Conservation (phyloP, 2,329 filamentous ascomycete species). For the Mollisiaceae sp. region DNA sequence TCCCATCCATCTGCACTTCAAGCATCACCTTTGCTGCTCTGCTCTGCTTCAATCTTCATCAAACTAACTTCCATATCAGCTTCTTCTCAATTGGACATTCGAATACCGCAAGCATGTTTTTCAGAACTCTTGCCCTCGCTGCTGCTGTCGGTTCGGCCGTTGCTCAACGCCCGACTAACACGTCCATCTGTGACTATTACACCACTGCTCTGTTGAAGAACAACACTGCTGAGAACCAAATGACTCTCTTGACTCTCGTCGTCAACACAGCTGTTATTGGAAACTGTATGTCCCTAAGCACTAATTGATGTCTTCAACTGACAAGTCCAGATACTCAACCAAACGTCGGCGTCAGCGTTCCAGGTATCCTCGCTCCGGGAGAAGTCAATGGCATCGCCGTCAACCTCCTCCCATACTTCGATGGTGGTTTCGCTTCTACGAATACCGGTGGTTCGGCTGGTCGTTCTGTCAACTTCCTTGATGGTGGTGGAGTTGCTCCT, state of each 20-base stretch:
- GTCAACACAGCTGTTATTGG: constrained; percentile 69
- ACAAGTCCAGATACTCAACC: constrained; percentile 52
- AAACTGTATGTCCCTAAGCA: constrained; percentile 52
- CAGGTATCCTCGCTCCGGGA: constrained; percentile 61
- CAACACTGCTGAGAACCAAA: constrained; percentile 64
- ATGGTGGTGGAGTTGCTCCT: constrained; percentile 61
- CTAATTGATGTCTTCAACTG: constrained; percentile 4
- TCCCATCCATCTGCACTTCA: constrained; percentile 13
- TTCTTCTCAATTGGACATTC: constrained; percentile 14
- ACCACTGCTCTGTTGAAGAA: constrained; percentile 62
- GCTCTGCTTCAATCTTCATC: constrained; percentile 10
- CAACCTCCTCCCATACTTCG: constrained; percentile 65
- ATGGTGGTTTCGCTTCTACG: constrained; percentile 56
- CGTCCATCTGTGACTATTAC: constrained; percentile 67
- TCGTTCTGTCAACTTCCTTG: constrained; percentile 63
- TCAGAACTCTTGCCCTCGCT: constrained; percentile 31
- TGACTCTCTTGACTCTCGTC: constrained; percentile 58
- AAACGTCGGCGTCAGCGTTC: constrained; percentile 57
- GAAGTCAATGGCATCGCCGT: constrained; percentile 56
- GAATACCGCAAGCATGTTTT: constrained; percentile 34
- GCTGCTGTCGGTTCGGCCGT: constrained; percentile 25
- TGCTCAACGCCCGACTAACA: constrained; percentile 53
- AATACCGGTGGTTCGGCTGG: constrained; percentile 55
- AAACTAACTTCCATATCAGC: constrained; percentile 7
- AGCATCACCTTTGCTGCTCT: constrained; percentile 20